Percentiles rank a stretch among this genome's conserved stretches.
Conservation (phyloP, 352 stramenopile species). For the Pythium biforme region DNA sequence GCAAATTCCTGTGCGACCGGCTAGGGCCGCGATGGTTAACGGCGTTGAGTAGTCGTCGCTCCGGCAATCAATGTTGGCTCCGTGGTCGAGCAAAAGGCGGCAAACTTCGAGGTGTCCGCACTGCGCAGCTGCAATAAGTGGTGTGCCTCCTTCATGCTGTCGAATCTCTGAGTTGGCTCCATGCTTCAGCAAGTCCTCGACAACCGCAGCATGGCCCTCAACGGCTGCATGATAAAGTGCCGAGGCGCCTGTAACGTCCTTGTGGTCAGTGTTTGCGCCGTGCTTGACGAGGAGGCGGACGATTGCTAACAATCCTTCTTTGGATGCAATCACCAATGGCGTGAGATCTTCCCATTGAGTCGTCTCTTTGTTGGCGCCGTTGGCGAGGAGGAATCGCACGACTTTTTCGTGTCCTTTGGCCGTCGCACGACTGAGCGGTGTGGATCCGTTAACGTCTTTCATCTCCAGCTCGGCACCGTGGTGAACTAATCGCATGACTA, state of each 20-base stretch:
- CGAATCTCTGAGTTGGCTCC: neutral
- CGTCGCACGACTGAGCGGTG: neutral
- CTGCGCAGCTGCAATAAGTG: neutral
- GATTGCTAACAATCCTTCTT: neutral
- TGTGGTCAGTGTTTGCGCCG: neutral
- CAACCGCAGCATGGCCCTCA: neutral
- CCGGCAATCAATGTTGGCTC: neutral
- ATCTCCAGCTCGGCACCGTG: slow-evolving; percentile 1
- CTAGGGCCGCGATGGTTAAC: neutral
- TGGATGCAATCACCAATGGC: neutral
- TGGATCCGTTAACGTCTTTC: neutral
- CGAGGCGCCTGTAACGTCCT: neutral
- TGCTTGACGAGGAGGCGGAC: neutral
- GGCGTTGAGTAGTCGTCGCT: neutral
- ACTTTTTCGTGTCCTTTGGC: neutral
- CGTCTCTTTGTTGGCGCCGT: neutral
- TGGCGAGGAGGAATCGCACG: neutral
- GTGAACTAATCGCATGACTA: neutral
- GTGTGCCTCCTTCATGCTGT: neutral
- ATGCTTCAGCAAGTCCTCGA: neutral
- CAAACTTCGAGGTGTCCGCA: neutral
- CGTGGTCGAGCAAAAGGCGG: neutral
- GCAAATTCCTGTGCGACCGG: neutral
- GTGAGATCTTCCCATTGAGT: neutral
- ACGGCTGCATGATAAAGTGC: neutral